These are phyloP conservation scores for Collybia nuda DNA, from an alignment of 768 basidiomycete genomes.

Conservation along the genomic window DNA sequence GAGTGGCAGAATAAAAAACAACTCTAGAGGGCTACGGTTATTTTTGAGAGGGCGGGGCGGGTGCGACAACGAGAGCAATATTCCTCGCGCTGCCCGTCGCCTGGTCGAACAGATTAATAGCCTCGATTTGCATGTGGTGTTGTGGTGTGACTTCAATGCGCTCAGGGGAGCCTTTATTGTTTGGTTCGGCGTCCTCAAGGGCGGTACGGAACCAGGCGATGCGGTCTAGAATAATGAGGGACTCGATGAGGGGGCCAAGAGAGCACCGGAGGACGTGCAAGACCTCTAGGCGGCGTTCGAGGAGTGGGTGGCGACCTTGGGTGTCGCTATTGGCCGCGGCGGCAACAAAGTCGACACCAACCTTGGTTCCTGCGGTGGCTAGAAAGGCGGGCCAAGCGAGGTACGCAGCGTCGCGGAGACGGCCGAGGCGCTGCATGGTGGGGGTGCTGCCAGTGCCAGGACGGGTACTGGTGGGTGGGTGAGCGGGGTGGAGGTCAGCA, in stretches of 20 bases:
- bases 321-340: background rate
- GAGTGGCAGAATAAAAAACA: no score
- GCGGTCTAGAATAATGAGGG: conserved; percentile 62
- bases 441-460: conserved; percentile 32
- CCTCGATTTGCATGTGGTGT: conserved; percentile 25
- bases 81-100: conserved; percentile 71
- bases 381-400: conserved; percentile 49
- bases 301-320: conserved; percentile 11
- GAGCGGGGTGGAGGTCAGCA: conserved; percentile 5
- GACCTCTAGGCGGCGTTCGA: conserved; percentile 49
- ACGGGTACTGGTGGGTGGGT: conserved; percentile 11
- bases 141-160: background rate
- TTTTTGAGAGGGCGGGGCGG: conserved; percentile 9
- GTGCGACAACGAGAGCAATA: conserved; percentile 56
- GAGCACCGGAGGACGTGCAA: conserved; percentile 68
- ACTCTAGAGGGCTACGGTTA: no score
- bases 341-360: conserved; percentile 23
- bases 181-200: conserved; percentile 17
- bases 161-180: background rate
- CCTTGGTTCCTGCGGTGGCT: conserved; percentile 19
- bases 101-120: conserved; percentile 75
- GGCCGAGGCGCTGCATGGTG: conserved; percentile 43
- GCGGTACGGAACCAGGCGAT: conserved; percentile 52
- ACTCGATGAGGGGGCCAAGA: conserved; percentile 68
- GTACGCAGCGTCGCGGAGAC: conserved; percentile 51